Conservation (phyloP, 305 asterid species). For the Fraxinus nigra region DNA sequence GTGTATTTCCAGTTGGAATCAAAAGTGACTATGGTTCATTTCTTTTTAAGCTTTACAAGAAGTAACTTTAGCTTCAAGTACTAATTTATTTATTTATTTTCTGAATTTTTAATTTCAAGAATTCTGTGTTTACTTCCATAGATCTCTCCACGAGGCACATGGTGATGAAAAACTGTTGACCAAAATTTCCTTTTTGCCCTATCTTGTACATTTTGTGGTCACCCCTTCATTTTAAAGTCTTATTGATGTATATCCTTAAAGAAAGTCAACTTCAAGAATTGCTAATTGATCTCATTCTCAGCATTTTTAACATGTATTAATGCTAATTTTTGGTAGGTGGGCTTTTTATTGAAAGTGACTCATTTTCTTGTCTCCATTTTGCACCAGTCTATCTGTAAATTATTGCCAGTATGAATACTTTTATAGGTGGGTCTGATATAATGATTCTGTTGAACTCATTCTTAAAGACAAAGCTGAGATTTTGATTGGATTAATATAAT, state of each 20-base stretch:
- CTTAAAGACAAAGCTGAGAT: slow-evolving; percentile 4
- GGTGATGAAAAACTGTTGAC: slow-evolving; percentile 53
- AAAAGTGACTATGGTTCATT: slow-evolving; percentile 41
- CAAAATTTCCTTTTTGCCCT: slow-evolving; percentile 21
- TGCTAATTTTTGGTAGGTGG: slow-evolving; percentile 26
- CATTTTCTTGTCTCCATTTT: slow-evolving; percentile 34
- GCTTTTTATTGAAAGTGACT: slow-evolving; percentile 45
- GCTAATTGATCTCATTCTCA: neutral
- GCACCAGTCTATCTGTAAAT: slow-evolving; percentile 25
- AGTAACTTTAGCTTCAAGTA: slow-evolving; percentile 45
- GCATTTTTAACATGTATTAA: neutral
- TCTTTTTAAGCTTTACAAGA: slow-evolving; percentile 40
- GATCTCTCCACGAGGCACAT: slow-evolving; percentile 70
- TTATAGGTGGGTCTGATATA: slow-evolving; percentile 42
- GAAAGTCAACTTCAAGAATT: neutral
- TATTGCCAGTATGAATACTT: slow-evolving; percentile 26
- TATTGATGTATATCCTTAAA: slow-evolving; percentile 1
- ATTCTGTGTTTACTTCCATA: slow-evolving; percentile 36
- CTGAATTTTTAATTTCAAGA: slow-evolving; percentile 33
- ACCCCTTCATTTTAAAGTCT: slow-evolving; percentile 17
- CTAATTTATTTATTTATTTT: slow-evolving; percentile 13
- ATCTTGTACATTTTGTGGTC: slow-evolving; percentile 3
- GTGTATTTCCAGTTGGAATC: slow-evolving; percentile 33
- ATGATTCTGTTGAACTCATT: slow-evolving; percentile 28
- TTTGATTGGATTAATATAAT: slow-evolving; percentile 5